phyloP scores from a whole-genome alignment of 139 green algal genomes.

The Closterium sp. region DNA sequence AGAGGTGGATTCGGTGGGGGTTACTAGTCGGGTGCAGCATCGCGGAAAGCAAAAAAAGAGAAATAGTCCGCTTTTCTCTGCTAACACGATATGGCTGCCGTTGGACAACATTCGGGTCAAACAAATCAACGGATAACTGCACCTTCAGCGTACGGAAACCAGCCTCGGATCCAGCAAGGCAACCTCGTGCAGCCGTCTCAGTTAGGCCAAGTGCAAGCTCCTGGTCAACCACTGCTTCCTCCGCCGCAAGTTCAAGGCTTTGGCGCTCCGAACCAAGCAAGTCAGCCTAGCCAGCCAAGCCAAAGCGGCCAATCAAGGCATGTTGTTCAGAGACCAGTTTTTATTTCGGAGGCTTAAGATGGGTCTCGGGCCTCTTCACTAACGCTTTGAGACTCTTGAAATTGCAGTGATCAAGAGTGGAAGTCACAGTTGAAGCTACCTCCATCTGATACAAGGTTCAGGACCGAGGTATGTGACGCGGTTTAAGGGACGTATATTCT shows the following conservation, averaged over 20 bases:
- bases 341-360: too few relatives aligned
- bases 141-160: not conserved
- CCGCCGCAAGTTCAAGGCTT: not conserved
- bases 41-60: not conserved
- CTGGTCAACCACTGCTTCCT: not conserved
- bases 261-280: not conserved
- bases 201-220: not conserved
- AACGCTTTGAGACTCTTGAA: not conserved
- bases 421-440: slow-evolving; percentile 79
- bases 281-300: not conserved
- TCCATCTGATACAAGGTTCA: slow-evolving; percentile 75
- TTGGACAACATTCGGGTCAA: not conserved
- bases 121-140: not conserved
- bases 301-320: not conserved
- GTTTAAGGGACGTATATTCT: not conserved
- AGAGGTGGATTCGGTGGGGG: not conserved
- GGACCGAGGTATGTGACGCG: slow-evolving; percentile 76
- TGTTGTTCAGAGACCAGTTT: not conserved
- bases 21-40: not conserved
- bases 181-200: not conserved
- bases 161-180: not conserved
- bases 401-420: slow-evolving; percentile 70
- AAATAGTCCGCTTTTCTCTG: not conserved
- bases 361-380: not conserved
- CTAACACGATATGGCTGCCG: not conserved